Base-by-base conservation (phyloP, 129 eudicot species). In the Centrapalus pauciflorus region DNA sequence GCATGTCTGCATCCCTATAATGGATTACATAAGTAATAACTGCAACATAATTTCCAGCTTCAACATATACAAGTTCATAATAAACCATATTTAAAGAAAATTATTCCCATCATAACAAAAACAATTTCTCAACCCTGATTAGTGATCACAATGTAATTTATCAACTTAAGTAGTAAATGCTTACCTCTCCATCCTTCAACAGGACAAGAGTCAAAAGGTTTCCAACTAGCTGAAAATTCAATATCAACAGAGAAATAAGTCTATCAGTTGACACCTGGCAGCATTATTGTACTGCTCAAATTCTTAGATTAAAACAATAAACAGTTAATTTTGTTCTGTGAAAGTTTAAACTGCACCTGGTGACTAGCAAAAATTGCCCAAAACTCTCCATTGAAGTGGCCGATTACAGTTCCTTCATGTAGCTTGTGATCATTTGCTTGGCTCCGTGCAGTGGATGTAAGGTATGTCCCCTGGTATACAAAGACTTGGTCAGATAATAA, bases 321-420 rank as follows among this genome's bases (percentile, higher is more conserved):
- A 12, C 25, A 55, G 55, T 32, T 43, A 75, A 64, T 23, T 14
- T 60, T 65, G 40, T 33, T 35, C 30, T 51, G 30, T 50, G 32
- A 61, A 65, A 74, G 24, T n/a, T 23, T 21, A 37, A 13, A 17
- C 38, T 66, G 27, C 34, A 93, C 99, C 95, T 89, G 99, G 67
- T 93, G 95, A 50, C 72, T 38, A 43, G 99, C 99, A 79, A 86
- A 93, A 73, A 93, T 76, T 55, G 86, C 99, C 89, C 92, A 93
- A 82, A 93, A 93, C 35, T 77, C 87, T 77, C 99, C 99, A 82
- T 93, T 89, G 51, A 89, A 93, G 60, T 89, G 76, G 27, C 99
- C 99, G 21, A 93, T 86, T 23, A 89, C 85, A 41, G 90, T 80
- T 60, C 89, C 99, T 71, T 89, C 96, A 69, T 84, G 95, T 73